Evolutionary conservation across 208 protist genomes (phyloP), one percentile per base, ranked within the genome.

Genomic region (Leishmania turanica): DNA sequence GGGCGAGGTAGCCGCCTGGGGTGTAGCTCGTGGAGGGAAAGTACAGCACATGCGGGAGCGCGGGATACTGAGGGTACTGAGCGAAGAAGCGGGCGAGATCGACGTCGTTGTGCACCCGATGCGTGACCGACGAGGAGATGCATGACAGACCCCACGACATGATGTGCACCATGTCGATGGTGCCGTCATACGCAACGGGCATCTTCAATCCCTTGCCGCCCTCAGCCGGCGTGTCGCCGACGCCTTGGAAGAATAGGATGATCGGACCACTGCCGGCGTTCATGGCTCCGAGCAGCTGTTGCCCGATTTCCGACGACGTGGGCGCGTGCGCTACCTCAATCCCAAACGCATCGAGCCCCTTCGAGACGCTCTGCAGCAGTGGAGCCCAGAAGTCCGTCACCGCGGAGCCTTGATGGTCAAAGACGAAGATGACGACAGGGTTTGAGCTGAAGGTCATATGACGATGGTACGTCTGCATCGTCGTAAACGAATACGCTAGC

Each of bases 31-130:
- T 49, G 11, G 68, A 64, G 1, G 90, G 83, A 65, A 93, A 90
- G 85, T 88, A 90, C 8, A 93, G 78, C 3, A 93, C 84, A 54
- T 80, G 88, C 2, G 88, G 88, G 27, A 91, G 72, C 5, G 69
- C 45, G 13, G 84, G 80, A 70, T 88, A 90, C 24, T 77, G 66
- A 0, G 85, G 84, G 75, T 84, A 85, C 42, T 74, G 62, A 2
- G 21, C 21, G n/a, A 93, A 87, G n/a, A 87, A 81, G 64, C 74
- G 62, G 4, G 56, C 58, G 31, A 91, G 71, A 56, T 90, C 88
- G 27, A 60, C 79, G 40, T 89, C 82, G 69, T 80, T 87, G 47
- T 87, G 84, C 27, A 93, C 53, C 19, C 81, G 86, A 17, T 79
- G 78, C 62, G 91, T 84, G 34, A 75, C 49, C 0, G 82, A 60